Evolutionary conservation across 2,329 filamentous ascomycete genomes (phyloP), one percentile per base, ranked within the genome.

Genomic region (Fusarium sp.): DNA sequence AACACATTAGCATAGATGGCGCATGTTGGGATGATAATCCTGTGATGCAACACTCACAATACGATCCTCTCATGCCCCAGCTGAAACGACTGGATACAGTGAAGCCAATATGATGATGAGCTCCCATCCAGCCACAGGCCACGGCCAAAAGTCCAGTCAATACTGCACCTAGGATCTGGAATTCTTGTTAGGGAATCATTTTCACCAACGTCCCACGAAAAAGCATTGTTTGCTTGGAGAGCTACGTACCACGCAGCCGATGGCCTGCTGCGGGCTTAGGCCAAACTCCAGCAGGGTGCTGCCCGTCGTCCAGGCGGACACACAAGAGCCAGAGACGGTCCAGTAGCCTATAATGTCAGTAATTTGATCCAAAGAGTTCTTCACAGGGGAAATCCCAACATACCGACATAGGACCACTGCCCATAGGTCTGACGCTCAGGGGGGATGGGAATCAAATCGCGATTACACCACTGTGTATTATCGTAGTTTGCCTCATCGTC

Each of bases 31-130:
- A 33, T 37, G 10, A 14, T 37, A n/a, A 24, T 6, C 1, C 20
- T 37, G 6, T 11, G 14, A 14, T 27, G n/a, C 43, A 57, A 27
- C 11, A 71, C 73, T 58, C 27, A 77, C 78, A 76, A 62, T 87
- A 88, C 54, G 84, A 85, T 2, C 82, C 86, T 33, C 84, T 81
- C 78, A 88, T 76, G 5, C 86, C 86, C 86, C 86, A 88, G 9
- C 84, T 85, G 71, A 82, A 87, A 7, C 87, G 81, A 71, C 74
- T 76, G 9, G 74, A 73, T 18, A 80, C 78, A 8, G 78, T 78
- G 64, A 76, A 80, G 45, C 78, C 77, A 24, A 80, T 73, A 52
- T 79, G 69, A n/a, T 78, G 76, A 31, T 72, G 57, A 27, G 76
- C 75, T 22, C 76, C 76, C 62, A 76, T 72, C 75, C 74, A 78